A percentile compares a stretch with the other conserved stretches of the same genome.
Evolutionary conservation across 352 stramenopile species (phyloP).

Genomic region (Hyaloperonospora brassicae): DNA sequence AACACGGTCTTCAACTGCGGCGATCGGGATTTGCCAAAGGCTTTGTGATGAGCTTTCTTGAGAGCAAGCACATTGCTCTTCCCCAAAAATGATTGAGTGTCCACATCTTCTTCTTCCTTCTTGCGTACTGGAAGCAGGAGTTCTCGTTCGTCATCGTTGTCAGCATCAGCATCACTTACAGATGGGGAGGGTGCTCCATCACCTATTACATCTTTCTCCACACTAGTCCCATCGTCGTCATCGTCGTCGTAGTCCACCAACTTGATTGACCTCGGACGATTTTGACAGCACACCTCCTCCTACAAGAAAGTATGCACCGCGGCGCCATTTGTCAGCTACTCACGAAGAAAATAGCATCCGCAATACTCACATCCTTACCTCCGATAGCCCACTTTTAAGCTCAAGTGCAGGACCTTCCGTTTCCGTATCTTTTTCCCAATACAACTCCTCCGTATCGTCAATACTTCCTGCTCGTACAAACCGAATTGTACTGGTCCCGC

Average conservation of each 20-base stretch:
- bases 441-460: constrained; percentile 70
- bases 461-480: constrained; percentile 50
- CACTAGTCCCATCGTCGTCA: constrained; percentile 34
- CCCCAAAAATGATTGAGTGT: constrained; percentile 43
- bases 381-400: constrained; percentile 36
- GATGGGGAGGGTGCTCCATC: constrained; percentile 9
- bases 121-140: constrained; percentile 54
- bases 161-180: constrained; percentile 12
- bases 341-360: background rate
- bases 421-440: constrained; percentile 71
- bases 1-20: constrained; percentile 75
- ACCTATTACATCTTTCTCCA: constrained; percentile 29
- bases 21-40: constrained; percentile 29
- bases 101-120: constrained; percentile 46
- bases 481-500: constrained; percentile 31
- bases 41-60: constrained; percentile 39
- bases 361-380: constrained; percentile 26
- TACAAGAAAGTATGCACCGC: constrained; percentile 13
- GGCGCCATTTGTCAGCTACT: background rate
- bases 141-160: constrained; percentile 33
- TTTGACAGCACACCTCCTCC: constrained; percentile 40
- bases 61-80: constrained; percentile 29
- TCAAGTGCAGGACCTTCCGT: constrained; percentile 26
- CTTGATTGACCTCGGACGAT: constrained; percentile 38
- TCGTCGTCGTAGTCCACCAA: constrained; percentile 69